Percentiles rank a stretch among this genome's conserved stretches.
phyloP scores from a whole-genome alignment of 2,329 filamentous ascomycete species.

The Xylaria multiplex region DNA sequence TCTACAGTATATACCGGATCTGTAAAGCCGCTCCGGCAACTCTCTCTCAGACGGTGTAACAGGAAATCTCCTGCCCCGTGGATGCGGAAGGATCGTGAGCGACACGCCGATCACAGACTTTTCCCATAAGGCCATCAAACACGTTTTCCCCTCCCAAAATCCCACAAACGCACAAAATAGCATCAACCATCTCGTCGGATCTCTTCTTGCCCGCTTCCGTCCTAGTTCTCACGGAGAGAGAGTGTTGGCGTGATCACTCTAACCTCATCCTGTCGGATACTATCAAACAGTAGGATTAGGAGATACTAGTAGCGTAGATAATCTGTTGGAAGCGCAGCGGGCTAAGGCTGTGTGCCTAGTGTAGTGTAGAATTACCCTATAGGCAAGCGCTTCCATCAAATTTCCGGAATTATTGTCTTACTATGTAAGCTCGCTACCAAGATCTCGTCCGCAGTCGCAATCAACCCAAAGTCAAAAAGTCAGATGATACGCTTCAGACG shows the following conservation, averaged over 20 bases:
- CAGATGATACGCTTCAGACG: slow-evolving; percentile 26
- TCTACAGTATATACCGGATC: no score
- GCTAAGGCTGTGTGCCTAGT: not conserved
- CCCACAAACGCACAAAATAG: slow-evolving; percentile 14
- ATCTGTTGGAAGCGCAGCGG: not conserved
- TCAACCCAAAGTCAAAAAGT: slow-evolving; percentile 5
- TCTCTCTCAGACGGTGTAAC: not conserved
- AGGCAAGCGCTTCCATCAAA: slow-evolving; percentile 3
- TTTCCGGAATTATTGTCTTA: slow-evolving; percentile 21
- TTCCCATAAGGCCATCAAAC: not conserved
- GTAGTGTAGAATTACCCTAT: not conserved
- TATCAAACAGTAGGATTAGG: not conserved
- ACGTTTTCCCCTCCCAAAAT: not conserved
- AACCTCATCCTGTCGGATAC: slow-evolving; percentile 2
- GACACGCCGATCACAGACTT: slow-evolving; percentile 7
- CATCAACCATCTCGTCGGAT: slow-evolving; percentile 4
- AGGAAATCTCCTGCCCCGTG: not conserved
- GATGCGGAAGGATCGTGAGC: slow-evolving; percentile 19
- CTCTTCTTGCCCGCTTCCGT: slow-evolving; percentile 8
- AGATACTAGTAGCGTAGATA: not conserved
- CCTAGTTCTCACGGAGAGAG: slow-evolving; percentile 1
- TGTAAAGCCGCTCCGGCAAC: no score
- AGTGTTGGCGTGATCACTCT: not conserved
- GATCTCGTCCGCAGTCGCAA: not conserved
- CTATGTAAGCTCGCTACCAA: slow-evolving; percentile 33